A percentile compares a stretch with the other conserved stretches of the same genome.
phyloP scores from a whole-genome alignment of 2,329 filamentous ascomycete species.

The Pseudomassariella vexata region DNA sequence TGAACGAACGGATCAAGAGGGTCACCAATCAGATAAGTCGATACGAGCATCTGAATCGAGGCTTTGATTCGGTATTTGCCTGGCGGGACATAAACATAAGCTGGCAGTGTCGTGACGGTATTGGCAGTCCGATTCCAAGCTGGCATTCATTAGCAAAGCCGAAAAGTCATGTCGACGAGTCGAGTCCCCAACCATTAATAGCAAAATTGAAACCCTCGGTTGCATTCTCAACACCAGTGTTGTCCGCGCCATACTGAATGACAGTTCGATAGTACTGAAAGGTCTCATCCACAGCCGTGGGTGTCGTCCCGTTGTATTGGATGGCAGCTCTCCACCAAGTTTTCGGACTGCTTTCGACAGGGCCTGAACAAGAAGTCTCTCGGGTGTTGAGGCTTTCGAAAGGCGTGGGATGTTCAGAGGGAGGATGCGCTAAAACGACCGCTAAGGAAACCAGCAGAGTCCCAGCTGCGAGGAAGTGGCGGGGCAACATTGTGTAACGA shows the following conservation, averaged over 20 bases:
- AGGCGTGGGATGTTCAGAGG: too few species aligned
- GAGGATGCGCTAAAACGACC: too few species aligned
- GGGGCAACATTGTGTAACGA: too few species aligned
- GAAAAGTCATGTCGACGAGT: not conserved
- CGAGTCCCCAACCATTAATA: constrained; percentile 10
- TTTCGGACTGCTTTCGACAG: constrained; percentile 1
- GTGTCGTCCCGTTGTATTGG: constrained; percentile 18
- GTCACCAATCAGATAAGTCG: constrained; percentile 26
- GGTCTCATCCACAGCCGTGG: constrained; percentile 15
- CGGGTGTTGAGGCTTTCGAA: not conserved
- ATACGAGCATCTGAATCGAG: constrained; percentile 23
- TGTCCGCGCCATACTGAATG: constrained; percentile 20
- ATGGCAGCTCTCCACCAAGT: constrained; percentile 22
- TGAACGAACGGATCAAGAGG: constrained; percentile 13
- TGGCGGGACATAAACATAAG: constrained; percentile 23
- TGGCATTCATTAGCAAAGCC: constrained; percentile 1
- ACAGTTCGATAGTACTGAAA: constrained; percentile 21
- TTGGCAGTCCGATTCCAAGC: constrained; percentile 20
- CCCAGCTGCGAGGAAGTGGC: too few species aligned
- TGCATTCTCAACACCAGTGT: constrained; percentile 17
- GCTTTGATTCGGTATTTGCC: constrained; percentile 24
- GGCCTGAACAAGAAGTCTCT: constrained; percentile 1
- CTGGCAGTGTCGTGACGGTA: constrained; percentile 20
- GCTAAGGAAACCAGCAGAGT: too few species aligned
- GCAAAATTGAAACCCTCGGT: constrained; percentile 21